Evolutionary conservation across 78 protist species (phyloP).

Genomic region (Bodo saltans): DNA sequence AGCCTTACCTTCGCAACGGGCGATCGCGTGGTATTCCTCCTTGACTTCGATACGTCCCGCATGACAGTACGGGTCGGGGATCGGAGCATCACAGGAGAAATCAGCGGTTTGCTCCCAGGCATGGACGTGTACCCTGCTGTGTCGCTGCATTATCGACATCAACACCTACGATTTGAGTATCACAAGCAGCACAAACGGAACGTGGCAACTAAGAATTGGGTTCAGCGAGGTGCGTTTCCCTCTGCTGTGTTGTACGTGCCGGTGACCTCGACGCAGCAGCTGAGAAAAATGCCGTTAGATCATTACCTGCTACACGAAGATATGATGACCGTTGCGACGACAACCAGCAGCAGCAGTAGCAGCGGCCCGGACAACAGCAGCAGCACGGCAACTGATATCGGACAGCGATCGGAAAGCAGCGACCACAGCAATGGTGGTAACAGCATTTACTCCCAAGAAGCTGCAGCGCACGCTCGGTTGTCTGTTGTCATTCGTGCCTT

Average conservation of each 20-base stretch:
- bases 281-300: no score
- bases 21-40: not conserved
- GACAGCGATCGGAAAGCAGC: no score
- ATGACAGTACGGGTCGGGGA: slow-evolving; percentile 15
- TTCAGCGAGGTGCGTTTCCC: not conserved
- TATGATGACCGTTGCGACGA: no score
- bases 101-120: not conserved
- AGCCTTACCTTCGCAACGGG: not conserved
- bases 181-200: not conserved
- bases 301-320: no score
- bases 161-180: slow-evolving; percentile 8
- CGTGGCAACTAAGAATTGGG: not conserved
- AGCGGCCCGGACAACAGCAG: no score
- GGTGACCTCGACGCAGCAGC: not conserved
- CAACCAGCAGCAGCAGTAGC: no score
- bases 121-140: slow-evolving; percentile 25
- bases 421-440: no score
- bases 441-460: no score
- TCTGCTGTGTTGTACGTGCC: not conserved
- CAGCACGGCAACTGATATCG: no score
- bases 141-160: slow-evolving; percentile 20
- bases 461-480: no score
- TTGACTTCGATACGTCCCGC: not conserved
- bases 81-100: slow-evolving; percentile 2
- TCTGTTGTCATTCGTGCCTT: no score